These are phyloP conservation scores for Russula foetens DNA, from an alignment of 768 basidiomycete genomes.

Conservation along the genomic window DNA sequence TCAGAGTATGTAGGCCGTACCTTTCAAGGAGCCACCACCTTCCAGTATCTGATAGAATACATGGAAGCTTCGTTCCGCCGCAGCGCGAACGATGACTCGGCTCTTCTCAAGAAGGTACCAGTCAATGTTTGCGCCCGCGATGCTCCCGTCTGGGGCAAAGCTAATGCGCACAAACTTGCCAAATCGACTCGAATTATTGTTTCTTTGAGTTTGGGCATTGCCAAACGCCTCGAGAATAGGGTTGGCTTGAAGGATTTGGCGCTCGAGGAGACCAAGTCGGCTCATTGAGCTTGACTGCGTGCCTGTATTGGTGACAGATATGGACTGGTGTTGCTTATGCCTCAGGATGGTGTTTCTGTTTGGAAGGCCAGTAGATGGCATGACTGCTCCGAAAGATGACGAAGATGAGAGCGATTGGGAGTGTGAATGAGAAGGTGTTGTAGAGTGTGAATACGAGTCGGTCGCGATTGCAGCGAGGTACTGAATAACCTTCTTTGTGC, in stretches of 20 bases:
- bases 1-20: conserved; percentile 34
- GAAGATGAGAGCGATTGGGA: conserved; percentile 52
- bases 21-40: conserved; percentile 61
- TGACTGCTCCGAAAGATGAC: conserved; percentile 40
- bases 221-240: conserved; percentile 97
- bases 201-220: conserved; percentile 95
- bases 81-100: conserved; percentile 79
- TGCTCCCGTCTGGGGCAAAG: conserved; percentile 88
- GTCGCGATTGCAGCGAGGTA: conserved; percentile 96
- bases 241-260: conserved; percentile 95
- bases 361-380: conserved; percentile 62
- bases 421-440: conserved; percentile 52
- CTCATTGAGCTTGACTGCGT: conserved; percentile 49
- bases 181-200: conserved; percentile 98
- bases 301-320: conserved; percentile 39
- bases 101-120: conserved; percentile 99
- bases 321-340: conserved; percentile 43
- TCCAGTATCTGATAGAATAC: conserved; percentile 94
- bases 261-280: conserved; percentile 80
- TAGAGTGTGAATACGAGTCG: conserved; percentile 51
- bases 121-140: conserved; percentile 96
- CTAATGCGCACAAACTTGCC: conserved; percentile 97
- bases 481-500: conserved; percentile 98
- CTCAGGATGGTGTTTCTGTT: conserved; percentile 45
- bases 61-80: conserved; percentile 90